Evolutionary conservation across 1,284 basidiomycete genomes (phyloP).

Genomic region (Meira miltonrushii): DNA sequence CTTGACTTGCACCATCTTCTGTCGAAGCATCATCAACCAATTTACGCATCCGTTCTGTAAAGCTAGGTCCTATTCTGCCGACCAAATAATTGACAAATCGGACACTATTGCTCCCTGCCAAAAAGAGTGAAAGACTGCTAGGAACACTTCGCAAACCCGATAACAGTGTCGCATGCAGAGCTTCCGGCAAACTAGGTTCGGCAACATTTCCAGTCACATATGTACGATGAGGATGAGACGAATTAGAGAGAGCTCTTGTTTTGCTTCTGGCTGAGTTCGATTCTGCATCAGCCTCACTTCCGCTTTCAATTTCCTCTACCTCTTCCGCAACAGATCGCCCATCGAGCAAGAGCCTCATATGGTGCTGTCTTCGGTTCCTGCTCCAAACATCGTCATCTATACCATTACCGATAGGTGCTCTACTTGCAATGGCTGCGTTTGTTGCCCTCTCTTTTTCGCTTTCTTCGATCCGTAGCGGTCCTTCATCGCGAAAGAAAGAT

Average conservation of each 20-base stretch:
- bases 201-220: not conserved
- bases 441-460: not conserved
- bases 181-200: conserved; percentile 4
- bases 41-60: not conserved
- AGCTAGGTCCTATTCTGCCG: not conserved
- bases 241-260: not conserved
- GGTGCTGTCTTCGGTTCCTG: not conserved
- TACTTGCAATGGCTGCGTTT: not conserved
- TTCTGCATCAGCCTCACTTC: not conserved
- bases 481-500: conserved; percentile 8
- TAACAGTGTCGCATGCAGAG: conserved; percentile 4
- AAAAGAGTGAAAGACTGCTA: not conserved
- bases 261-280: not conserved
- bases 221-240: not conserved
- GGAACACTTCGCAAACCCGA: not conserved
- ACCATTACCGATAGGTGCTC: not conserved
- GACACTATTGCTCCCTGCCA: conserved; percentile 3
- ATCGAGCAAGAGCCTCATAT: not conserved
- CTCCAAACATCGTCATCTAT: not conserved
- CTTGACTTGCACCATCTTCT: not conserved
- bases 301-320: not conserved
- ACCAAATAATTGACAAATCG: conserved; percentile 1
- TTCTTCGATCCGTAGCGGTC: not conserved
- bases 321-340: not conserved
- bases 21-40: not conserved